phyloP scores from a whole-genome alignment of 2,329 filamentous ascomycete species.

The Cladophialophora chaetospira region DNA sequence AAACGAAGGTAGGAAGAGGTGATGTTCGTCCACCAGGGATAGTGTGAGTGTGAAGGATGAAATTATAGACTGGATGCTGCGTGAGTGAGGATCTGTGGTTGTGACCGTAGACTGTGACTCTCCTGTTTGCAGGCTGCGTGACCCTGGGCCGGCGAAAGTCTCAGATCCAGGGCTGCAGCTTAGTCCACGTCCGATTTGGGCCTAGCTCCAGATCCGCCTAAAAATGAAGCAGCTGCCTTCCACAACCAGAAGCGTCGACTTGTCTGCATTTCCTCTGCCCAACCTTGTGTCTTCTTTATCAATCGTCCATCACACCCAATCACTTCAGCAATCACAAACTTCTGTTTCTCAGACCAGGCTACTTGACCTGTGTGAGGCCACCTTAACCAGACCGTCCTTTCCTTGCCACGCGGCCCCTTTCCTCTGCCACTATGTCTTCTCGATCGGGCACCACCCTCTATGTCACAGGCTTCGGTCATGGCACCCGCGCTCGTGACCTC shows the following conservation, averaged over 20 bases:
- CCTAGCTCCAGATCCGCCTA: not conserved
- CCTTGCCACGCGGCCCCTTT: constrained; percentile 18
- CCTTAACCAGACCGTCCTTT: constrained; percentile 1
- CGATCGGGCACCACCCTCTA: constrained; percentile 88
- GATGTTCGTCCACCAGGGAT: not conserved
- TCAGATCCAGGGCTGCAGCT: not conserved
- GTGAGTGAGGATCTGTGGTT: not conserved
- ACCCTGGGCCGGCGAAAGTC: not conserved
- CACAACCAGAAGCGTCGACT: not conserved
- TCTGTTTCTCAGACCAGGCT: constrained; percentile 7
- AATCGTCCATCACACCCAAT: constrained; percentile 10
- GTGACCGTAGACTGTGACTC: not conserved
- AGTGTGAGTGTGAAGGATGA: not conserved
- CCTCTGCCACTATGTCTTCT: constrained; percentile 44
- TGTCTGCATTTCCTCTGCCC: constrained; percentile 1
- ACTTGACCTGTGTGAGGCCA: not conserved
- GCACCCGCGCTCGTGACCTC: constrained; percentile 97
- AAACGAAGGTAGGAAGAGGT: constrained; percentile 1
- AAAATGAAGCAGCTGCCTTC: not conserved
- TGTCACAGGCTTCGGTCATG: constrained; percentile 98
- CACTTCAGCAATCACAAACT: constrained; percentile 1
- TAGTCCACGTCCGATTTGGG: not conserved
- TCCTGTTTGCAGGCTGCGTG: constrained; percentile 1
- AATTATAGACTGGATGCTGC: constrained; percentile 1
- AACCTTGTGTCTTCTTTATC: not conserved